Base-by-base conservation (phyloP, 1,139 yeast species). In the Suhomyces atakaporum region DNA sequence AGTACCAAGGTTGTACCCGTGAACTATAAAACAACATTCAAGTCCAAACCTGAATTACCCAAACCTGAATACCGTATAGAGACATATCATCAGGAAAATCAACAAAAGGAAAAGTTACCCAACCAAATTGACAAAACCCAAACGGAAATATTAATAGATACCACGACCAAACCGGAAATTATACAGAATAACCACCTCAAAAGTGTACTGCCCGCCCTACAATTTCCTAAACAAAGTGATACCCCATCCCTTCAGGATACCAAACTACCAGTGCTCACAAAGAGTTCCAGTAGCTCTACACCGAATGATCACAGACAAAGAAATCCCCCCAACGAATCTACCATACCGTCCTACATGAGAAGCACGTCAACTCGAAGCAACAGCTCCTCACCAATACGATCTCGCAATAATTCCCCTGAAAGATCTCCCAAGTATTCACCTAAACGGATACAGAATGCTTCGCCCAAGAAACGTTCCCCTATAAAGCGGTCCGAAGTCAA, bases 261-360 rank as follows among this genome's bases (percentile, higher is more conserved):
- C 5, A 29, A 28, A 25, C 28, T 34, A 10, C 33, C 37, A 3
- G 21, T 29, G n/a, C 23, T 34, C 10, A 7, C 12, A n/a, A 29
- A 34, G 13, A 25, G 16, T 6, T 23, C 27, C 1, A 15, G 25
- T 9, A 16, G 25, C 10, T 19, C 29, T 4, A 31, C 28, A 12
- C 28, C 28, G 5, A 7, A 7, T 14, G 35, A 26, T n/a, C n/a
- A 15, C 13, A 31, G 15, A n/a, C 4, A 3, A 7, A 8, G 1
- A 8, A 16, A 2, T 25, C 15, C 4, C 6, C 15, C 6, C 7
- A 26, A 8, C 8, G 28, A 25, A 9, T 10, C 14, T 7, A 25
- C 9, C 5, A 24, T 39, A 4, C 45, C 45, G 2, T 42, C 45
- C 2, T 42, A 42, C 20, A 42, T 40, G 44, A 24, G 44, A 16